phyloP scores from a whole-genome alignment of 352 stramenopile genomes.

The Phytophthora agathidicida region DNA sequence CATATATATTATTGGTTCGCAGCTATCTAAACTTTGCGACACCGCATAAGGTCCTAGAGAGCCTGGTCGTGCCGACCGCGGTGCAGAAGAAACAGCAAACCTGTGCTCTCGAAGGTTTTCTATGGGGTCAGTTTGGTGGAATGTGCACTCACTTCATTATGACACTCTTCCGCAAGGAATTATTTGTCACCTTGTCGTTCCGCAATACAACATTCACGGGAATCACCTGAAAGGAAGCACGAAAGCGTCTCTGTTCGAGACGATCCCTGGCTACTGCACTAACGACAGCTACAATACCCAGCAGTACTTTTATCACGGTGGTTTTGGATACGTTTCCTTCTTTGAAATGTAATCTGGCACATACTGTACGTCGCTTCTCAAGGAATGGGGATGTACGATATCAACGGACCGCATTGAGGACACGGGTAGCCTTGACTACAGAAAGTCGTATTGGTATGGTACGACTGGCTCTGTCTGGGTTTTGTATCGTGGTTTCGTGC shows the following conservation, averaged over 20 bases:
- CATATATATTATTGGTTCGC: constrained; percentile 21
- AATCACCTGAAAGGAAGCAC: constrained; percentile 6
- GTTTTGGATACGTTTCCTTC: constrained; percentile 26
- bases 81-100: constrained; percentile 13
- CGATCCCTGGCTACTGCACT: constrained; percentile 3
- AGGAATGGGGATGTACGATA: too few species aligned
- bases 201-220: constrained; percentile 31
- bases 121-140: constrained; percentile 31
- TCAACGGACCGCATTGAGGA: constrained; percentile 5
- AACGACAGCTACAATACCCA: constrained; percentile 7
- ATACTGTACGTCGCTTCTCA: constrained; percentile 30
- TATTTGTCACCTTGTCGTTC: constrained; percentile 27
- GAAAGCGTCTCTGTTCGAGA: background rate
- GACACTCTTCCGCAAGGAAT: background rate
- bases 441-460: constrained; percentile 28
- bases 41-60: constrained; percentile 23
- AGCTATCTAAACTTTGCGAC: constrained; percentile 29
- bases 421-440: constrained; percentile 2
- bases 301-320: constrained; percentile 28
- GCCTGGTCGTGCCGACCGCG: constrained; percentile 7
- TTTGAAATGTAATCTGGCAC: constrained; percentile 22
- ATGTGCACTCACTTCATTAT: constrained; percentile 18
- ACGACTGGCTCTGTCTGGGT: constrained; percentile 14
- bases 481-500: constrained; percentile 23
- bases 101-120: constrained; percentile 15